These are phyloP conservation scores for Mortierella sp. DNA, from an alignment of 371 early-diverging fungal species.

Conservation along the genomic window DNA sequence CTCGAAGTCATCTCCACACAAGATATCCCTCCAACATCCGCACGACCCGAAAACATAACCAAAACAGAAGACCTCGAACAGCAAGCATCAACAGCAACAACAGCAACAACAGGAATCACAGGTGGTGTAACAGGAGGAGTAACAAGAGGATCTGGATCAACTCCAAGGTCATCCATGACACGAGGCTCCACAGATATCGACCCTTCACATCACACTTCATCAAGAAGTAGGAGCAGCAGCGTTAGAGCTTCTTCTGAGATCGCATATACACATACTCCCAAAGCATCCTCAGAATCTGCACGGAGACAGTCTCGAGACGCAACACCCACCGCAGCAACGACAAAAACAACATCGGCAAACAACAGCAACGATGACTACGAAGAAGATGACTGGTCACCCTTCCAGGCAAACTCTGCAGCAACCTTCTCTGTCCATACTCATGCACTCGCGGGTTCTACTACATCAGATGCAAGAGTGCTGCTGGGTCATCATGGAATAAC, in stretches of 20 bases:
- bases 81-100: background rate
- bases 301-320: background rate
- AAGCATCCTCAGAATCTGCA: constrained; percentile 1
- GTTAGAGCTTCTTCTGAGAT: background rate
- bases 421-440: background rate
- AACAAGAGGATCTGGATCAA: background rate
- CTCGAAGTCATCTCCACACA: constrained; percentile 29
- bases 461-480: background rate
- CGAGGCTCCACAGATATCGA: background rate
- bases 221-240: background rate
- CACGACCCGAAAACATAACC: constrained; percentile 15
- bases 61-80: background rate
- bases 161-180: background rate
- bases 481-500: background rate
- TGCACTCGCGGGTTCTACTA: background rate
- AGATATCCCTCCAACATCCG: constrained; percentile 20
- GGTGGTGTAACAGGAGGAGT: background rate
- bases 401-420: constrained; percentile 25
- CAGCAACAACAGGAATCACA: background rate
- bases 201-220: background rate
- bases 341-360: background rate
- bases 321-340: background rate
- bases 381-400: constrained; percentile 31
- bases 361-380: constrained; percentile 9
- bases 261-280: background rate